phyloP scores from a whole-genome alignment of 129 eudicot genomes.

The Artemisia argyi region DNA sequence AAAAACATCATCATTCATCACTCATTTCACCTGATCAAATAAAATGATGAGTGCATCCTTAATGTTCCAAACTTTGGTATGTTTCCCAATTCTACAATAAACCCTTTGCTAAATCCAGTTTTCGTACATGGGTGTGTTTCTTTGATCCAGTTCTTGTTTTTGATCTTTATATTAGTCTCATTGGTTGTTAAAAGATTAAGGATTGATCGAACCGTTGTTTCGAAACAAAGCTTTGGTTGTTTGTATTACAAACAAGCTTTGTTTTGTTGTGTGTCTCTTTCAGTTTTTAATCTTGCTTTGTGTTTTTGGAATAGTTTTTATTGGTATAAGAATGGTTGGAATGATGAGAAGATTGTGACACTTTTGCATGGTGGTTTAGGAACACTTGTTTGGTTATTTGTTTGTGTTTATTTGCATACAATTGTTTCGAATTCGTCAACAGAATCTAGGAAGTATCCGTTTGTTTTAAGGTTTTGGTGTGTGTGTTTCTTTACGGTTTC shows the following conservation, averaged over 20 bases:
- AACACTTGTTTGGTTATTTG: slow-evolving; percentile 50
- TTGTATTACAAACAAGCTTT: slow-evolving; percentile 46
- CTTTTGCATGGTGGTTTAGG: slow-evolving; percentile 47
- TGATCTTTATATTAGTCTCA: slow-evolving; percentile 32
- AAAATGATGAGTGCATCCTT: neutral
- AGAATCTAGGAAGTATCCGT: slow-evolving; percentile 43
- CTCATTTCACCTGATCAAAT: neutral
- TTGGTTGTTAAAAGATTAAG: slow-evolving; percentile 26
- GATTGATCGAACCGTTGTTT: slow-evolving; percentile 22
- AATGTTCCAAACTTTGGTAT: slow-evolving; percentile 7
- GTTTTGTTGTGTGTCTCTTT: slow-evolving; percentile 42
- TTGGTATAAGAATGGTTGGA: slow-evolving; percentile 80
- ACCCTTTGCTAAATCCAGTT: slow-evolving; percentile 40
- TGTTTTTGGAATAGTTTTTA: slow-evolving; percentile 57
- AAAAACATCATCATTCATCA: slow-evolving; percentile 3
- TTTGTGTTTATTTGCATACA: slow-evolving; percentile 46
- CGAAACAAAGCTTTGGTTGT: slow-evolving; percentile 29
- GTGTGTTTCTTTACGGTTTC: slow-evolving; percentile 54
- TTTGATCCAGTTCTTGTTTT: slow-evolving; percentile 42
- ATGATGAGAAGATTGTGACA: slow-evolving; percentile 58
- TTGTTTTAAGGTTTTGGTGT: slow-evolving; percentile 77
- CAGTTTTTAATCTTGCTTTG: slow-evolving; percentile 46
- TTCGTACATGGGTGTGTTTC: slow-evolving; percentile 38
- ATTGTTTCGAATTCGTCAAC: slow-evolving; percentile 27
- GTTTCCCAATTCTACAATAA: neutral